Percentiles rank a stretch among this genome's conserved stretches.
phyloP scores from a whole-genome alignment of 257 asterid genomes.

The Echium plantagineum region DNA sequence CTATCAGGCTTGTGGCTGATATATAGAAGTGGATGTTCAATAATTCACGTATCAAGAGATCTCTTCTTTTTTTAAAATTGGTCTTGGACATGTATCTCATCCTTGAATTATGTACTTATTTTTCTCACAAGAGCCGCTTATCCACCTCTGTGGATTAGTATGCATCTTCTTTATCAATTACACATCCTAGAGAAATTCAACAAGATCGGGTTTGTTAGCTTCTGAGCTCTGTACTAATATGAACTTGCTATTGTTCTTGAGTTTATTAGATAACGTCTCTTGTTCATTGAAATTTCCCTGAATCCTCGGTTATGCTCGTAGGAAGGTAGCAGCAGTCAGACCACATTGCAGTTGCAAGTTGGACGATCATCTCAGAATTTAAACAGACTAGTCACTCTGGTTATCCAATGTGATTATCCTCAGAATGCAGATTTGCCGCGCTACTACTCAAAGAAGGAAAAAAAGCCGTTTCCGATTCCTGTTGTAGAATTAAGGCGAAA shows the following conservation, averaged over 20 bases:
- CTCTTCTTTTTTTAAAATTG: too few species aligned
- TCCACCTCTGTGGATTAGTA: too few species aligned
- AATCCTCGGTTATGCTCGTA: slow-evolving; percentile 17
- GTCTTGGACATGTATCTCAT: too few species aligned
- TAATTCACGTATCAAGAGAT: too few species aligned
- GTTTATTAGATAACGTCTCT: background rate
- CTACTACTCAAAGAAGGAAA: slow-evolving; percentile 67
- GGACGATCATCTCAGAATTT: slow-evolving; percentile 18
- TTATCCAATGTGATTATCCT: slow-evolving; percentile 46
- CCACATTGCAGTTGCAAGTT: slow-evolving; percentile 22
- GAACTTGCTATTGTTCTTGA: background rate
- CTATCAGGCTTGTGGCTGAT: too few species aligned
- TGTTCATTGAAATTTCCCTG: background rate
- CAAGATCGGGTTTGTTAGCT: too few species aligned
- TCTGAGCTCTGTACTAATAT: background rate
- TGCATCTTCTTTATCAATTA: too few species aligned
- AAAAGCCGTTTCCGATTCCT: slow-evolving; percentile 93
- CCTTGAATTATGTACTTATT: too few species aligned
- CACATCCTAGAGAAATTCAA: too few species aligned
- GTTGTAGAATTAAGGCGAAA: slow-evolving; percentile 73
- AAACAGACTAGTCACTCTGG: slow-evolving; percentile 17
- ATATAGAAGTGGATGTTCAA: too few species aligned
- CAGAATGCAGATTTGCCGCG: slow-evolving; percentile 95
- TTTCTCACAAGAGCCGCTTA: too few species aligned
- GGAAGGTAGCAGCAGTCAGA: slow-evolving; percentile 30